A percentile compares a stretch with the other conserved stretches of the same genome.
These are phyloP conservation scores for Extremus antarcticus DNA, from an alignment of 495 filamentous ascomycete genomes.

Conservation along the genomic window DNA sequence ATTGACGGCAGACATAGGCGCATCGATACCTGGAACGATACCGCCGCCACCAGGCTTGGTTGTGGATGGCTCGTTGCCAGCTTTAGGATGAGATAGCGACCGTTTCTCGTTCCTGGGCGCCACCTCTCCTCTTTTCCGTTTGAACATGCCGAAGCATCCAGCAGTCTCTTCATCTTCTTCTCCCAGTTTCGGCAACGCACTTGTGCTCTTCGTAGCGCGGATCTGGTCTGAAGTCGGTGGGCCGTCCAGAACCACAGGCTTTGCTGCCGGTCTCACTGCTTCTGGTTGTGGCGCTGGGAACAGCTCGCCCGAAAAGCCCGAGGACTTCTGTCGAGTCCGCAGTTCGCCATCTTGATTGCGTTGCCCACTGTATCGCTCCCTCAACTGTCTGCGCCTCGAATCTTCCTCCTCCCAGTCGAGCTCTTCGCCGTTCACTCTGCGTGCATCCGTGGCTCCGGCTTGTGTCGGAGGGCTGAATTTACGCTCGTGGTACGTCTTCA, in stretches of 20 bases:
- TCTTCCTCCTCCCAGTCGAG: neutral
- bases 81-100: neutral
- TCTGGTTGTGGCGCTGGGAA: slow-evolving; percentile 12
- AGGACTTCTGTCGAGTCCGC: neutral
- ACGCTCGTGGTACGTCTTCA: neutral
- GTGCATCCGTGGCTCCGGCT: neutral
- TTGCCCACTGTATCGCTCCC: neutral
- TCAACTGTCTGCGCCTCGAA: neutral
- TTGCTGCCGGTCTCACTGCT: neutral
- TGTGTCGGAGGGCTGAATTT: slow-evolving; percentile 2
- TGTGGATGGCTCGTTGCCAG: neutral
- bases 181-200: neutral
- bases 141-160: slow-evolving; percentile 20
- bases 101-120: neutral
- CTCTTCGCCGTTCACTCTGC: neutral
- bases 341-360: neutral
- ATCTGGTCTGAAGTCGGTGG: slow-evolving; percentile 14
- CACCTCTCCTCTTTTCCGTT: slow-evolving; percentile 11
- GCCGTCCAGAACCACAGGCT: neutral
- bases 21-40: slow-evolving; percentile 59
- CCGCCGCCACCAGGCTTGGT: slow-evolving; percentile 33
- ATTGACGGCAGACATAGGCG: slow-evolving; percentile 76
- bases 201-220: slow-evolving; percentile 13
- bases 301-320: slow-evolving; percentile 9
- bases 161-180: slow-evolving; percentile 2